Evolutionary conservation across 2,329 filamentous ascomycete species (phyloP), one percentile per base, ranked within the genome.

Genomic region (Clathrospora elynae): DNA sequence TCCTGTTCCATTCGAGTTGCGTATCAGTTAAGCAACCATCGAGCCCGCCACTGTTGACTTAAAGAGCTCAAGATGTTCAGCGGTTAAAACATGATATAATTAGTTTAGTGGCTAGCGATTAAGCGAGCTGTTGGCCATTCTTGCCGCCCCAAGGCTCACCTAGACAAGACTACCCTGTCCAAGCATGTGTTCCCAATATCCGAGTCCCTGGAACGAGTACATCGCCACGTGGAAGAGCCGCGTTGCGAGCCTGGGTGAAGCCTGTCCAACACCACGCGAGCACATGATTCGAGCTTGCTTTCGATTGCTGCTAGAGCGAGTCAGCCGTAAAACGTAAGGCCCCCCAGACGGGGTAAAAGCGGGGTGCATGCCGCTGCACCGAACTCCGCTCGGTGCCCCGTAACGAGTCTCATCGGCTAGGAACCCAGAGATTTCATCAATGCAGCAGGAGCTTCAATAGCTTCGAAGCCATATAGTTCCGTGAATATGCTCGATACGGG

Each of bases 371-470:
- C 19, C 19, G 14, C 16, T n/a, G 24, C 16, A 18, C 30, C 17
- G 14, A 14, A 20, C 30, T 11, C 37, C n/a, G n/a, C n/a, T n/a
- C n/a, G n/a, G 16, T 42, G 49, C 51, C 59, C 60, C 59, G 59
- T 58, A 12, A 54, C 59, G 59, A 53, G 49, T 43, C 35, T 38
- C 36, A 41, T 24, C n/a, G 17, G 31, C 28, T 14, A 26, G 12
- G 20, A 24, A 16, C 32, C 20, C 9, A 4, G 24, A 19, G 12
- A 22, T n/a, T 14, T 16, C 18, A 17, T 9, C 6, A 18, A 18
- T 24, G 35, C 24, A n/a, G 31, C 39, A 18, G 31, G 12, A 11
- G 4, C 22, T 9, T 18, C 36, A 10, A 19, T 30, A n/a, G 10
- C 26, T 17, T 20, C 29, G 22, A 19, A 7, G 19, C 14, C 13